Evolutionary conservation across 306 rosid species (phyloP), one percentile per base, ranked within the genome.

Genomic region (Canavalia ensiformis): DNA sequence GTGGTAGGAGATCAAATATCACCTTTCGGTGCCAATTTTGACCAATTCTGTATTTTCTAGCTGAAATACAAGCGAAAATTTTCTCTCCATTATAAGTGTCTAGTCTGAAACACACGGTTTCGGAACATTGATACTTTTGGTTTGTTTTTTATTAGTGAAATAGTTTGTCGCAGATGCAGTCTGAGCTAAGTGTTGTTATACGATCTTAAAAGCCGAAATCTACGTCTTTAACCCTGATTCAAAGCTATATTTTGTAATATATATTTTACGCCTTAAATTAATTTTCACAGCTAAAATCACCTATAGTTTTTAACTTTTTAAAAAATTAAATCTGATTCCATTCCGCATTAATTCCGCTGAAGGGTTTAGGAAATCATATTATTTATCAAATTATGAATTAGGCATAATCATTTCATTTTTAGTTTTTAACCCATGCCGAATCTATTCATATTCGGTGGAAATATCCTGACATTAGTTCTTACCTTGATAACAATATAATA

Each of bases 11-110:
- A 57, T 57, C 83, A 69, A 18, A 31, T 47, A 70, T 62, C 11
- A 33, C 50, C 8, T 11, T 4, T 1, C 6, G n/a, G 3, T 50
- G 31, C 13, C 65, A 76, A 75, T 5, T 49, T 58, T 76, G 77
- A 68, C n/a, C 65, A 46, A 13, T 41, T 5, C 18, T 76, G 72
- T 37, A 75, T 56, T 69, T 76, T 55, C 68, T 82, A 37, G 73
- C 52, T 8, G 39, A 37, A 55, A 30, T 42, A 35, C 68, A 50
- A 70, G 68, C 55, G 49, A 68, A 51, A 46, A 2, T 65, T 34
- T 68, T 74, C 41, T 57, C 75, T 60, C 59, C 8, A 35, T 51
- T 39, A 55, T 10, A 29, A 79, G 44, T 50, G n/a, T 44, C 29
- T 75, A 67, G 29, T 39, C 18, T 41, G 13, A 57, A 51, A 72